A percentile compares a stretch with the other conserved stretches of the same genome.
phyloP scores from a whole-genome alignment of 495 filamentous ascomycete genomes.

The Lophiostoma macrostomum region DNA sequence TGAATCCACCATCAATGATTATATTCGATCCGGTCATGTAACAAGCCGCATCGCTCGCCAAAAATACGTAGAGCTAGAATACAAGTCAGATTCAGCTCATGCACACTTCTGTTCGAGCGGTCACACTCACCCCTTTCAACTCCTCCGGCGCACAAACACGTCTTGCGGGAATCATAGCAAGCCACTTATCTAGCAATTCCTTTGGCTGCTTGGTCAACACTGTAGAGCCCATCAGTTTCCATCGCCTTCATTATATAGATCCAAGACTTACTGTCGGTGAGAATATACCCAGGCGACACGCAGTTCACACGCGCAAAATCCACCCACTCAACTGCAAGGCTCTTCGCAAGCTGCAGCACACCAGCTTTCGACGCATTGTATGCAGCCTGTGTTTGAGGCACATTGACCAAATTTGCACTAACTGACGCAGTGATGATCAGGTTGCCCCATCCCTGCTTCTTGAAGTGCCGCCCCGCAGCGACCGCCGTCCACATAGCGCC shows the following conservation, averaged over 20 bases:
- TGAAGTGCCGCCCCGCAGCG: slow-evolving; percentile 20
- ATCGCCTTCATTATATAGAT: not conserved
- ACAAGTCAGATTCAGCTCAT: not conserved
- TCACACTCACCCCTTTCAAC: slow-evolving; percentile 21
- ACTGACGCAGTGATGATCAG: slow-evolving; percentile 26
- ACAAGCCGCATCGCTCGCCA: slow-evolving; percentile 19
- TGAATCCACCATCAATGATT: slow-evolving; percentile 26
- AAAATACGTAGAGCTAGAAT: slow-evolving; percentile 13
- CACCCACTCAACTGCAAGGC: slow-evolving; percentile 24
- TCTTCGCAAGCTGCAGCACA: slow-evolving; percentile 22
- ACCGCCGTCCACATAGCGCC: slow-evolving; percentile 16
- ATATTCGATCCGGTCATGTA: slow-evolving; percentile 27
- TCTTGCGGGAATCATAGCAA: slow-evolving; percentile 16
- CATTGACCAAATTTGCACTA: slow-evolving; percentile 12
- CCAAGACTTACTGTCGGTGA: slow-evolving; percentile 20
- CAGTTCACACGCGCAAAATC: slow-evolving; percentile 20
- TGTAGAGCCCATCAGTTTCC: not conserved
- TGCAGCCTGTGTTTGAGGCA: slow-evolving; percentile 13
- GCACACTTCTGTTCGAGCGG: not conserved
- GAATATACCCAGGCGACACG: slow-evolving; percentile 21
- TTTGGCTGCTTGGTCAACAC: slow-evolving; percentile 17
- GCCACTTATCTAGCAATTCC: slow-evolving; percentile 20
- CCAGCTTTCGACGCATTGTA: slow-evolving; percentile 32
- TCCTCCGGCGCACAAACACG: slow-evolving; percentile 19
- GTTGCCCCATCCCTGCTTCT: slow-evolving; percentile 13